Evolutionary conservation across 306 rosid species (phyloP), one percentile per base, ranked within the genome.

Genomic region (Parietaria judaica): DNA sequence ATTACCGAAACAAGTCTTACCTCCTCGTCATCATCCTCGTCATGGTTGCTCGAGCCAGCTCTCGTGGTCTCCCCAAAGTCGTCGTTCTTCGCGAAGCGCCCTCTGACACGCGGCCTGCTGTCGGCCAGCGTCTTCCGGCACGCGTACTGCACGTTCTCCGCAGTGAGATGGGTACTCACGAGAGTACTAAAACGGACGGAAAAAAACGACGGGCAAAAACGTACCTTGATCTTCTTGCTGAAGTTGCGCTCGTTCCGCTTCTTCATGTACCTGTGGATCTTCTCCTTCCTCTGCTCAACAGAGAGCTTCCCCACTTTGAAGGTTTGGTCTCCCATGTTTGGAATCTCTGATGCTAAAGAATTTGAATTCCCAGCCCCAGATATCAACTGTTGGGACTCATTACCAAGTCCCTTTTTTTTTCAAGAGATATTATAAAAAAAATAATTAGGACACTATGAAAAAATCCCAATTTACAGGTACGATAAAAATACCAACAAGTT

Each of bases 211-310:
- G 31, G 31, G 31, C 31, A 23, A 43, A 36, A 61, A 8, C 52
- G n/a, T 61, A 92, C 99, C 99, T 92, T 92, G 70, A 92, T 92
- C 76, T 92, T 92, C 86, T 92, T 92, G 86, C 94, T 92, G 90
- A 88, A 92, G 66, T 92, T 92, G 69, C 99, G 84, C 69, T 92
- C 95, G 54, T 80, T 82, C 70, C 99, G 82, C 67, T 92, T 92
- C 87, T 88, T 92, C 95, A 88, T 79, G 82, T 88, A 92, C 80
- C 99, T 86, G 69, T 82, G 88, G 73, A 92, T 88, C 85, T 88
- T 92, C 66, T 92, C 96, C 70, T 80, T 88, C 80, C 99, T 92
- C 66, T 88, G 88, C 72, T 92, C 99, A 60, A 69, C 80, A 60
- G 99, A 86, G 51, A 92, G 94, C 73, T 88, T 92, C 68, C 94